Evolutionary conservation across 2,329 filamentous ascomycete genomes (phyloP).

Genomic region (Aspergillus terreus): DNA sequence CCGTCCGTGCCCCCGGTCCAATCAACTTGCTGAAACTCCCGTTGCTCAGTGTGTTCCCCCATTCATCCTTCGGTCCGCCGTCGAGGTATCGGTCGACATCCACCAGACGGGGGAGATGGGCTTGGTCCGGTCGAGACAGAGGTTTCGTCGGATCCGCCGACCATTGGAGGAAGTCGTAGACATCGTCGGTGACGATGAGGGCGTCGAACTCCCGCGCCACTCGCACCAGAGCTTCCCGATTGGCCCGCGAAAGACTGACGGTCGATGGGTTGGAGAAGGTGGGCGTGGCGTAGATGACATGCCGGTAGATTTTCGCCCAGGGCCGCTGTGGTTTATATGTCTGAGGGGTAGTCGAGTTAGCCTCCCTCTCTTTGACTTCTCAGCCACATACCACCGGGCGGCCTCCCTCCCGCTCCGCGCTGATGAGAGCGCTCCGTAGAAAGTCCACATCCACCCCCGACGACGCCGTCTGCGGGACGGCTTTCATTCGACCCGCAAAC

Average conservation of each 20-base stretch:
- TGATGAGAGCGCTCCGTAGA: slow-evolving; percentile 50
- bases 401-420: slow-evolving; percentile 47
- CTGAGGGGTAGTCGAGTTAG: slow-evolving; percentile 13
- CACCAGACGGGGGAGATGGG: slow-evolving; percentile 65
- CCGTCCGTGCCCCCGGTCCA: slow-evolving; percentile 75
- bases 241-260: slow-evolving; percentile 69
- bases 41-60: slow-evolving; percentile 80
- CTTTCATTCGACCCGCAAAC: slow-evolving; percentile 63
- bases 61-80: slow-evolving; percentile 57
- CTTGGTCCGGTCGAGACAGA: slow-evolving; percentile 29
- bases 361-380: neutral
- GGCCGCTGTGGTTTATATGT: slow-evolving; percentile 56
- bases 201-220: slow-evolving; percentile 76
- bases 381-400: slow-evolving; percentile 39
- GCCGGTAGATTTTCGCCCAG: slow-evolving; percentile 74
- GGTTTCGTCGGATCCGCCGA: slow-evolving; percentile 36
- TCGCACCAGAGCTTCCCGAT: slow-evolving; percentile 66
- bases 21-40: slow-evolving; percentile 87
- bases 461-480: slow-evolving; percentile 67
- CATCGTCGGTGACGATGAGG: slow-evolving; percentile 82
- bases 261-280: slow-evolving; percentile 87
- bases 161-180: slow-evolving; percentile 93
- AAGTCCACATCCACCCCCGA: slow-evolving; percentile 69
- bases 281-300: slow-evolving; percentile 84
- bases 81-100: slow-evolving; percentile 72